Percentiles rank a stretch among this genome's conserved stretches.
Evolutionary conservation across 495 filamentous ascomycete genomes (phyloP).

Genomic region (Neurospora africana): DNA sequence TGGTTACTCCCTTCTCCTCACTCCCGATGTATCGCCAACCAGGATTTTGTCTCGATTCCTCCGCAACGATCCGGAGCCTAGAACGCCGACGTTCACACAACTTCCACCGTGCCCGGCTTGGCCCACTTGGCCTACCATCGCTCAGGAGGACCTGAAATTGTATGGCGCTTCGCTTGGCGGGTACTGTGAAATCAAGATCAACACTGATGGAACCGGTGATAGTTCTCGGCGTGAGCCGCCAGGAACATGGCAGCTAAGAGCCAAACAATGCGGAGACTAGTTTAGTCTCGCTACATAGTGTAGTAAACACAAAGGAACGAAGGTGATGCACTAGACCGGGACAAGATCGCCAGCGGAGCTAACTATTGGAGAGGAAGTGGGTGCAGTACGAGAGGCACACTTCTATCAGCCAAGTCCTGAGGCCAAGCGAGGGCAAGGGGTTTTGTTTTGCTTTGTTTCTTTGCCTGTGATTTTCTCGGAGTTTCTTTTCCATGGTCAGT

Average conservation of each 20-base stretch:
- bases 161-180: not conserved
- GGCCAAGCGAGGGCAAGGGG: too few species aligned
- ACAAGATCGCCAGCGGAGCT: not conserved
- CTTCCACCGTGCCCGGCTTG: not conserved
- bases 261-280: not conserved
- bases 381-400: not conserved
- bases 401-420: not conserved
- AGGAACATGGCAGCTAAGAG: not conserved
- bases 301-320: not conserved
- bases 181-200: not conserved
- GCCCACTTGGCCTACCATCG: not conserved
- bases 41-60: not conserved
- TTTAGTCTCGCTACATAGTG: not conserved
- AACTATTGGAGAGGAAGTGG: not conserved
- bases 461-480: too few species aligned
- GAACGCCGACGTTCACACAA: not conserved
- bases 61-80: not conserved
- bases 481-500: too few species aligned
- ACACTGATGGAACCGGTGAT: not conserved
- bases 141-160: not conserved
- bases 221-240: not conserved
- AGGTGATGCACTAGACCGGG: not conserved
- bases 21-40: not conserved
- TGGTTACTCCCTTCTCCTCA: not conserved
- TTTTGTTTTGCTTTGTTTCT: too few species aligned